Evolutionary conservation across 805 yeast genomes (phyloP).

Genomic region (Hanseniaspora hatyaiensis): DNA sequence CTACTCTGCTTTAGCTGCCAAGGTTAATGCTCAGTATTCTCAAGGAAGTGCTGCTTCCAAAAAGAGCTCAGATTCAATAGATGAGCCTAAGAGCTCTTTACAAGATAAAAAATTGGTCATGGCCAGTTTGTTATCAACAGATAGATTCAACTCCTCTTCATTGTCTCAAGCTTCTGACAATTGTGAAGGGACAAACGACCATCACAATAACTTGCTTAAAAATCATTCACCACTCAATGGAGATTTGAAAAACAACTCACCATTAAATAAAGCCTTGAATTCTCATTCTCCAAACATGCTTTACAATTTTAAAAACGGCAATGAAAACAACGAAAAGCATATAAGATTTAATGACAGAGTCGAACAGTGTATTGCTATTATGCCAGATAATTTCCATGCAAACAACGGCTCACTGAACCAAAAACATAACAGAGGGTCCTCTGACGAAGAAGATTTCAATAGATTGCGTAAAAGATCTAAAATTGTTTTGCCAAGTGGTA

Average conservation of each 20-base stretch:
- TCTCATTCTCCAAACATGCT: neutral
- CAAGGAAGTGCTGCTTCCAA: neutral
- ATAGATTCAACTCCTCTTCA: too few species aligned
- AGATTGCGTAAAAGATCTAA: slow-evolving; percentile 20
- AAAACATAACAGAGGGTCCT: slow-evolving; percentile 21
- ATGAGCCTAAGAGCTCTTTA: slow-evolving; percentile 1
- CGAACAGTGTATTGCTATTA: slow-evolving; percentile 53
- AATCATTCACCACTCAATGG: neutral
- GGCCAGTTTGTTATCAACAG: slow-evolving; percentile 10
- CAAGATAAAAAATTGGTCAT: slow-evolving; percentile 8
- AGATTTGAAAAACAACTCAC: neutral
- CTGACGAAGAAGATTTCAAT: slow-evolving; percentile 29
- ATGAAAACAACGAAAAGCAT: slow-evolving; percentile 35
- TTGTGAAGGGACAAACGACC: too few species aligned
- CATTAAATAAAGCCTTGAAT: neutral
- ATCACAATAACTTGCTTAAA: too few species aligned
- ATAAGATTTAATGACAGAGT: slow-evolving; percentile 92
- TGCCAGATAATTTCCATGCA: neutral
- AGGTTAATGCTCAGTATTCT: slow-evolving; percentile 30
- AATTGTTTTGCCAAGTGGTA: slow-evolving; percentile 15
- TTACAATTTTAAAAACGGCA: neutral
- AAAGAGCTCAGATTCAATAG: neutral
- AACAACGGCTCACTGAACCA: neutral
- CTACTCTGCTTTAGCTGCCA: slow-evolving; percentile 29
- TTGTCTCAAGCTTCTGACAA: too few species aligned